Conservation (phyloP, 1,139 yeast genomes). For the Saccharomyces hybrid region DNA sequence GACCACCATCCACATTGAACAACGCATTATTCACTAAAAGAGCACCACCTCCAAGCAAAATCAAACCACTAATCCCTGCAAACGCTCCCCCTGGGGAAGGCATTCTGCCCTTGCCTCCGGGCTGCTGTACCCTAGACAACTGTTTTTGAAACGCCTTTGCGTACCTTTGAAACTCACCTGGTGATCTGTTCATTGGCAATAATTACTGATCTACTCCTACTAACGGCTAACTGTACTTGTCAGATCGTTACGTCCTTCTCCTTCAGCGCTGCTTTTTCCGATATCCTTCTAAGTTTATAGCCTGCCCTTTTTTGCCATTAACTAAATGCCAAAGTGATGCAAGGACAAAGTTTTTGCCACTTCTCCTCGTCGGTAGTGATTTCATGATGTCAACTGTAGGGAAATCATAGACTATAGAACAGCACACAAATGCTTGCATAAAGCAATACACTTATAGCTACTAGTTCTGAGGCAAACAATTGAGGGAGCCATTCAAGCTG, state of each 20-base stretch:
- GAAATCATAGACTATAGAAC: too few relatives aligned
- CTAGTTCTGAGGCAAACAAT: too few relatives aligned
- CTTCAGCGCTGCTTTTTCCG: too few relatives aligned
- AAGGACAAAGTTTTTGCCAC: neutral
- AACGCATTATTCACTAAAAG: slow-evolving; percentile 64
- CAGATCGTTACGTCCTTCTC: too few relatives aligned
- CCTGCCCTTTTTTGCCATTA: neutral
- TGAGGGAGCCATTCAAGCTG: too few relatives aligned
- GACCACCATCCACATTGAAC: slow-evolving; percentile 98
- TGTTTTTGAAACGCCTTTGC: slow-evolving; percentile 30
- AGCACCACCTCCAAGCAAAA: slow-evolving; percentile 67
- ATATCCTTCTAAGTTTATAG: neutral
- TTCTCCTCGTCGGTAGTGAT: neutral
- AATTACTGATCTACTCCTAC: neutral
- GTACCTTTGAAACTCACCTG: slow-evolving; percentile 30
- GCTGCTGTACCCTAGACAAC: slow-evolving; percentile 23
- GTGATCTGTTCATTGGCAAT: slow-evolving; percentile 20
- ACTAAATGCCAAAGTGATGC: neutral
- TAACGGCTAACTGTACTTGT: too few relatives aligned
- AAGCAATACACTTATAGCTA: too few relatives aligned
- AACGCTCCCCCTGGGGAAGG: slow-evolving; percentile 47
- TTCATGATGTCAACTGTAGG: neutral
- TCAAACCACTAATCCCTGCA: slow-evolving; percentile 74
- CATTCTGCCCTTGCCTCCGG: slow-evolving; percentile 31
- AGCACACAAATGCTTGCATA: too few relatives aligned